Conservation (phyloP, 148 eudicot species). For the Rheum nobile region DNA sequence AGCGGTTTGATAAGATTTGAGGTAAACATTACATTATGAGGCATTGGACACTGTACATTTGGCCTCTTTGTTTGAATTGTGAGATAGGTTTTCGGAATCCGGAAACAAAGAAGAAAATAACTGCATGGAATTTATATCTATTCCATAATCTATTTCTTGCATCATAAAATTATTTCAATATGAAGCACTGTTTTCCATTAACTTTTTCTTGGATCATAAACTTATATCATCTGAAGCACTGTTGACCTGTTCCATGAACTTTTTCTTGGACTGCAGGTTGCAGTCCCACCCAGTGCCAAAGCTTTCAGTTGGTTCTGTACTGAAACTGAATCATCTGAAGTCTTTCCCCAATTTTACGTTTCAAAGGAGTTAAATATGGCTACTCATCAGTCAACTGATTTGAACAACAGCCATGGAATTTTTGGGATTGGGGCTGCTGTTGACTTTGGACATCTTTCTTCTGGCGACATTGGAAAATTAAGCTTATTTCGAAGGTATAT, state of each 20-base stretch:
- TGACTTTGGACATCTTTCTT: constrained; percentile 27
- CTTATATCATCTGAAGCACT: background rate
- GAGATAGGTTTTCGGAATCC: background rate
- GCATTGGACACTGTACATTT: background rate
- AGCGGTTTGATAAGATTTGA: constrained; percentile 73
- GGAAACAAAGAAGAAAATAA: background rate
- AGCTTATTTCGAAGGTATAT: constrained; percentile 43
- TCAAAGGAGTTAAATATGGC: constrained; percentile 36
- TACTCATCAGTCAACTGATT: constrained; percentile 18
- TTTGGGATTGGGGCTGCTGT: constrained; percentile 83
- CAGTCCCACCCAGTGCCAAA: constrained; percentile 70
- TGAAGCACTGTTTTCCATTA: background rate
- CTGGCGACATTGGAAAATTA: constrained; percentile 21
- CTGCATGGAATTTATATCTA: background rate
- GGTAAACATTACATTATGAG: constrained; percentile 23
- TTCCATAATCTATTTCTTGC: background rate
- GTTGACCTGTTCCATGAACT: background rate
- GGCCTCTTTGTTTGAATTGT: background rate
- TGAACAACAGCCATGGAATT: constrained; percentile 37
- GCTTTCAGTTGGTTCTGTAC: constrained; percentile 68
- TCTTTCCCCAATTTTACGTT: constrained; percentile 76
- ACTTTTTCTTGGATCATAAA: background rate
- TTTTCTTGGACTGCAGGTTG: constrained; percentile 54
- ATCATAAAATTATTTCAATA: background rate
- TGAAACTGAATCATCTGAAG: constrained; percentile 48